These are phyloP conservation scores for Apiospora pterosperma DNA, from an alignment of 2,329 filamentous ascomycete species.

Conservation along the genomic window DNA sequence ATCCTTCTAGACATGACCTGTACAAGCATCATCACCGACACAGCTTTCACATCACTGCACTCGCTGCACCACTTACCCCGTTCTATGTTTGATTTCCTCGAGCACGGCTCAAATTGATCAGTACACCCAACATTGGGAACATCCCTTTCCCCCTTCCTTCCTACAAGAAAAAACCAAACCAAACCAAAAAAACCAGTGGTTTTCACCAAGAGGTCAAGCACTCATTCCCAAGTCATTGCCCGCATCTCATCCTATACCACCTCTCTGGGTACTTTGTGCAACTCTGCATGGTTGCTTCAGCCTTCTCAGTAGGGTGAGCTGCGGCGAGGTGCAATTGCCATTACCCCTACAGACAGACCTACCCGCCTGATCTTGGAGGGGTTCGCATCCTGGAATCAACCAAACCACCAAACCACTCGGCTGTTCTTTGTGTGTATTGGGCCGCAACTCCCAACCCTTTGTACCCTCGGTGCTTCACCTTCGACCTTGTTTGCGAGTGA, in stretches of 20 bases:
- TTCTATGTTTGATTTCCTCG: background rate
- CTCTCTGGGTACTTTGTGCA: background rate
- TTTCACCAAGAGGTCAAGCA: background rate
- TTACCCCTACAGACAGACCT: background rate
- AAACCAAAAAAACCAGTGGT: background rate
- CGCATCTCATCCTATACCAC: background rate
- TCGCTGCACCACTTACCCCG: background rate
- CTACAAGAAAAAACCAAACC: background rate
- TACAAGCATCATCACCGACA: conserved; percentile 1
- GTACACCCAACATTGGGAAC: background rate
- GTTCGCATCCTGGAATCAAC: background rate
- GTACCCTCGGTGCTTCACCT: background rate
- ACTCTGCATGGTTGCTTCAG: background rate
- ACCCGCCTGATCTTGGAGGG: background rate
- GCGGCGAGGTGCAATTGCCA: background rate
- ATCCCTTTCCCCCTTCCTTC: background rate
- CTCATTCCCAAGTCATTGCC: background rate
- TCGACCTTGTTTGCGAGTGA: background rate
- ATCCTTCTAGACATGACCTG: background rate
- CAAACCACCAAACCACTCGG: background rate
- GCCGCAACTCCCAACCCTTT: background rate
- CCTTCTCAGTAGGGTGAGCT: background rate
- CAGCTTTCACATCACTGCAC: background rate
- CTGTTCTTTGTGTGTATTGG: background rate
- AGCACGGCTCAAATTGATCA: background rate